phyloP scores from a whole-genome alignment of 129 eudicot species.

The Tagetes erecta region DNA sequence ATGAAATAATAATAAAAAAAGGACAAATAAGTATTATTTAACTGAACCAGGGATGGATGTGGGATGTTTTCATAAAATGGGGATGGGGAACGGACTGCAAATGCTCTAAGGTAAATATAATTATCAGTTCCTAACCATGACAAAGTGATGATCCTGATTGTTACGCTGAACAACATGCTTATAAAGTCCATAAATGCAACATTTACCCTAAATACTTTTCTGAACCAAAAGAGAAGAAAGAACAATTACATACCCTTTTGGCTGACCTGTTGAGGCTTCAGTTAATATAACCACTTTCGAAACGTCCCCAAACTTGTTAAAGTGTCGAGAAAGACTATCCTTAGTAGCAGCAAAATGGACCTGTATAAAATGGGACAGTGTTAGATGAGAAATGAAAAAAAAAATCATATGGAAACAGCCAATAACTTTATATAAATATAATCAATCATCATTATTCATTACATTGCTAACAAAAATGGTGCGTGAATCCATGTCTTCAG shows the following conservation, averaged over 20 bases:
- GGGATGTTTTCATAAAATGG: neutral
- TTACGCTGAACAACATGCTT: neutral
- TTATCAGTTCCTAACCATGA: neutral
- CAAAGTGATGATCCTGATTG: neutral
- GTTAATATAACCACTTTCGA: slow-evolving; percentile 70
- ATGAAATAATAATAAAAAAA: too few species aligned
- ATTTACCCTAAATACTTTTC: slow-evolving; percentile 11
- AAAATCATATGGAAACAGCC: neutral
- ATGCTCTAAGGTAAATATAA: neutral
- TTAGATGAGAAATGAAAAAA: slow-evolving; percentile 5
- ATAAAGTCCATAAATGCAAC: neutral
- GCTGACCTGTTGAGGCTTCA: slow-evolving; percentile 82
- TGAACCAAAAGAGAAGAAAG: slow-evolving; percentile 14
- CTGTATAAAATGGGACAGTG: slow-evolving; percentile 35
- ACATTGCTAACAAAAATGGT: slow-evolving; percentile 86
- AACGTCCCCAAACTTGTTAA: slow-evolving; percentile 92
- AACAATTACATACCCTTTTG: slow-evolving; percentile 67
- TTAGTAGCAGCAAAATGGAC: slow-evolving; percentile 98
- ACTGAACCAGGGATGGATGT: too few species aligned
- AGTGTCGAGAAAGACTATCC: slow-evolving; percentile 83
- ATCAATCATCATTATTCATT: slow-evolving; percentile 11
- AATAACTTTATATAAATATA: slow-evolving; percentile 7
- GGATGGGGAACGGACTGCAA: too few species aligned
- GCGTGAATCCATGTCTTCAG: slow-evolving; percentile 80
- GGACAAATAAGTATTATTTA: too few species aligned